Evolutionary conservation across 768 basidiomycete genomes (phyloP).

Genomic region (Termitomyces sp.): DNA sequence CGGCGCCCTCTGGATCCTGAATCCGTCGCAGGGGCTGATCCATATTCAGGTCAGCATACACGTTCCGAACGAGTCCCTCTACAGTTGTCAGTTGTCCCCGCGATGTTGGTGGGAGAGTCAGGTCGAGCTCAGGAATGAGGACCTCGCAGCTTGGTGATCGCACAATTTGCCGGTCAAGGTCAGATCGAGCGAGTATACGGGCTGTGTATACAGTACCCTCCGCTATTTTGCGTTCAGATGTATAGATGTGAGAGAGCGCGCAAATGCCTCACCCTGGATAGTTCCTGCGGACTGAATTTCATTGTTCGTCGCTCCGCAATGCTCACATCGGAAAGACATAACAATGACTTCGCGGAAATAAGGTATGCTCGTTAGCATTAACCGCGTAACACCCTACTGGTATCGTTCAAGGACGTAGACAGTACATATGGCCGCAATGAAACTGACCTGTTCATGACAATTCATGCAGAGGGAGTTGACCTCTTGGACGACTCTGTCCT

Average conservation of each 20-base stretch:
- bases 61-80: constrained; percentile 85
- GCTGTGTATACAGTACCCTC: constrained; percentile 81
- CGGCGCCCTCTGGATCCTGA: constrained; percentile 66
- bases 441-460: constrained; percentile 80
- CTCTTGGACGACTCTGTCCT: constrained; percentile 70
- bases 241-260: neutral
- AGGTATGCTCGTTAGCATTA: constrained; percentile 91
- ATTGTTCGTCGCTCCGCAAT: constrained; percentile 86
- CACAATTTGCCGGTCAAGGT: constrained; percentile 91
- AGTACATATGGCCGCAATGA: neutral
- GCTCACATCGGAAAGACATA: constrained; percentile 94
- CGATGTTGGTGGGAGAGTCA: constrained; percentile 80
- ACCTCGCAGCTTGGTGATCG: constrained; percentile 82
- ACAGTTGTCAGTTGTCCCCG: constrained; percentile 95
- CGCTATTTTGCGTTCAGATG: constrained; percentile 37
- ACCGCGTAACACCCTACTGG: constrained; percentile 75
- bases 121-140: constrained; percentile 78
- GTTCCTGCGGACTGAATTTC: constrained; percentile 88
- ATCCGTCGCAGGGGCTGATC: constrained; percentile 83
- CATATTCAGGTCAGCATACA: constrained; percentile 68
- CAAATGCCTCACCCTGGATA: constrained; percentile 61
- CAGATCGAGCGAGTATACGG: constrained; percentile 62
- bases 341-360: constrained; percentile 94
- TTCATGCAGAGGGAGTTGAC: constrained; percentile 93
- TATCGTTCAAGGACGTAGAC: constrained; percentile 15